A percentile compares a stretch with the other conserved stretches of the same genome.
phyloP scores from a whole-genome alignment of 768 basidiomycete species.

The Boletellus emodensis region DNA sequence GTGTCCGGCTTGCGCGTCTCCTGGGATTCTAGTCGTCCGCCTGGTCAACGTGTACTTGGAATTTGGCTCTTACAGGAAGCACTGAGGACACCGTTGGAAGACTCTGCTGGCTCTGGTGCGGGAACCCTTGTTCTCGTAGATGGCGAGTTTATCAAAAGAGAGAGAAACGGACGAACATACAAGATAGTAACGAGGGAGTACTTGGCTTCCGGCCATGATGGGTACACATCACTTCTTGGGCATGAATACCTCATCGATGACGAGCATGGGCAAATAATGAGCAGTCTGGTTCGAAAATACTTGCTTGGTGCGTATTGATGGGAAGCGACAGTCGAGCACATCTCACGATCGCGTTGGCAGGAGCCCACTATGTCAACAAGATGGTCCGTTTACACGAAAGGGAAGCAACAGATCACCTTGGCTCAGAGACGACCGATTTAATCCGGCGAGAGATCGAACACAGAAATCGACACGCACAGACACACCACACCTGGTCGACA shows the following conservation, averaged over 20 bases:
- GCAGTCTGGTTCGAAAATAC: conserved; percentile 76
- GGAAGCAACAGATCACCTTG: conserved; percentile 32
- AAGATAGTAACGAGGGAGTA: conserved; percentile 85
- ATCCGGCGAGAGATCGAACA: conserved; percentile 47
- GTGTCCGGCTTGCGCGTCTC: conserved; percentile 79
- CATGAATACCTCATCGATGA: conserved; percentile 73
- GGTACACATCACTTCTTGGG: conserved; percentile 65
- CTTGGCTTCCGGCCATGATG: conserved; percentile 81
- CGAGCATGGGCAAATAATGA: conserved; percentile 77
- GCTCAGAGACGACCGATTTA: conserved; percentile 41
- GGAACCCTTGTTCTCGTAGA: conserved; percentile 37
- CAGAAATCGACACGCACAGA: conserved; percentile 28
- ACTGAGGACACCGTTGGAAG: conserved; percentile 16
- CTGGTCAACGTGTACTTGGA: conserved; percentile 69
- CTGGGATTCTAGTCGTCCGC: conserved; percentile 78
- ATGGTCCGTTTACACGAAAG: conserved; percentile 41
- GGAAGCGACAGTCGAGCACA: background rate
- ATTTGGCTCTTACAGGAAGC: conserved; percentile 55
- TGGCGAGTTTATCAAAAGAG: conserved; percentile 51
- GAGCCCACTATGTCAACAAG: conserved; percentile 69
- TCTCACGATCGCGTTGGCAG: conserved; percentile 35
- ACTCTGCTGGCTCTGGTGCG: conserved; percentile 17
- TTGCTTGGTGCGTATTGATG: conserved; percentile 55
- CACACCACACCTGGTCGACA: conserved; percentile 21
- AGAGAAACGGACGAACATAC: conserved; percentile 56